A percentile compares a stretch with the other conserved stretches of the same genome.
These are phyloP conservation scores for Cercospora sp. DNA, from an alignment of 2,329 filamentous ascomycete genomes.

Conservation along the genomic window DNA sequence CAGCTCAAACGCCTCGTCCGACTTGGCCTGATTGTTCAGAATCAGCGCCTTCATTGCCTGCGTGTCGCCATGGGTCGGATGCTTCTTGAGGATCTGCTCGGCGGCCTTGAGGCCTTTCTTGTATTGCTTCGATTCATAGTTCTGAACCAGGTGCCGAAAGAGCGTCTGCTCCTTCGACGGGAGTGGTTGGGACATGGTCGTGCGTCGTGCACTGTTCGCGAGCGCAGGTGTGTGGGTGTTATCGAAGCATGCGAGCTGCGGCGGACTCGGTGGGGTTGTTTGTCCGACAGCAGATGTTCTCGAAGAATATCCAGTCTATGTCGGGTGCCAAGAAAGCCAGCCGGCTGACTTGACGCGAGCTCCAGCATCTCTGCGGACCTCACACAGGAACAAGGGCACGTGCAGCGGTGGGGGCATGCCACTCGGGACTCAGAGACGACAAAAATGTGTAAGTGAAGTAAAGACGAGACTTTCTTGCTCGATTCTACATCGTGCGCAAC, in stretches of 20 bases:
- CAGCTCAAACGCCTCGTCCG: constrained; percentile 89
- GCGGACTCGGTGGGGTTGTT: neutral
- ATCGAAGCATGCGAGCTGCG: constrained; percentile 14
- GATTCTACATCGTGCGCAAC: constrained; percentile 22
- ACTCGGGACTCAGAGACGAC: neutral
- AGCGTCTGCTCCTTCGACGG: constrained; percentile 88
- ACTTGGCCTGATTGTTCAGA: constrained; percentile 87
- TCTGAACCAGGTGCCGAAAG: constrained; percentile 91
- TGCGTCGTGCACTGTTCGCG: constrained; percentile 9
- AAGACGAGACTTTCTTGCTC: constrained; percentile 27
- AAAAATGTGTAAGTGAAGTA: constrained; percentile 7
- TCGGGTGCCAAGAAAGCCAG: neutral
- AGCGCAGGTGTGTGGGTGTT: constrained; percentile 4
- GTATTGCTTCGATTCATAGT: constrained; percentile 98
- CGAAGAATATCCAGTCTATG: neutral
- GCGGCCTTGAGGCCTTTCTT: constrained; percentile 85
- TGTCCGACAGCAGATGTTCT: neutral
- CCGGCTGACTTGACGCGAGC: neutral
- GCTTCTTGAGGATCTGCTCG: constrained; percentile 93
- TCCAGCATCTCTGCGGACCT: neutral
- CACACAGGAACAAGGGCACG: neutral
- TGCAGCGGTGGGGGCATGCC: neutral
- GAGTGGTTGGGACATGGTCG: constrained; percentile 43
- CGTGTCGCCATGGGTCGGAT: constrained; percentile 94
- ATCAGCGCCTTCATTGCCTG: constrained; percentile 99